Percentiles rank a stretch among this genome's conserved stretches.
Conservation (phyloP, 805 yeast species). For the Metschnikowia rubicola region DNA sequence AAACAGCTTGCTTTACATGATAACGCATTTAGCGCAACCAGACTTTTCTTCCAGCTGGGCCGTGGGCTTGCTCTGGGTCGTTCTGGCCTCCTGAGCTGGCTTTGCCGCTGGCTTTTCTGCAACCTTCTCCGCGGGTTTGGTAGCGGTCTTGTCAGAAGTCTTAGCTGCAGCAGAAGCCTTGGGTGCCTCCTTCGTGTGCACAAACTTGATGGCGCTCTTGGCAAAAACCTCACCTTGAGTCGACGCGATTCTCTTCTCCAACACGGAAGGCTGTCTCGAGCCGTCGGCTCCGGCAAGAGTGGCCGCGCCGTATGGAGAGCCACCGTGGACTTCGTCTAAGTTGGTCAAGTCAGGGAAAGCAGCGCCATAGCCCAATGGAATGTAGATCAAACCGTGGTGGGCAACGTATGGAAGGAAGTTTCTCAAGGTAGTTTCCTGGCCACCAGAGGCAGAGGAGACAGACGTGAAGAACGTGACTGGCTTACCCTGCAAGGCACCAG, state of each 20-base stretch:
- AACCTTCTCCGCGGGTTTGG: neutral
- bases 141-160: neutral
- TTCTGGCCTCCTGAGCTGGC: constrained; percentile 7
- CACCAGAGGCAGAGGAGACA: constrained; percentile 78
- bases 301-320: constrained; percentile 87
- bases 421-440: constrained; percentile 70
- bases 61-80: constrained; percentile 8
- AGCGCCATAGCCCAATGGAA: constrained; percentile 72
- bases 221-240: constrained; percentile 66
- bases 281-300: constrained; percentile 76
- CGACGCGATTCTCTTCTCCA: constrained; percentile 61
- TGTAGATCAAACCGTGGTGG: constrained; percentile 78
- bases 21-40: constrained; percentile 17
- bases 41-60: constrained; percentile 8
- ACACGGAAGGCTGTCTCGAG: constrained; percentile 59
- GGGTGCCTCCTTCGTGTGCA: neutral
- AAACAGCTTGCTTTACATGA: constrained; percentile 4
- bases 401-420: constrained; percentile 61
- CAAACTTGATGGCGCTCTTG: constrained; percentile 26
- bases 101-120: neutral
- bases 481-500: constrained; percentile 69
- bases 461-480: constrained; percentile 70
- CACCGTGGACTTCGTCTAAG: constrained; percentile 69
- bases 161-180: neutral
- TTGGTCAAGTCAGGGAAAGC: constrained; percentile 52